These are phyloP conservation scores for Fusarium penzigii DNA, from an alignment of 2,329 filamentous ascomycete species.

Conservation along the genomic window DNA sequence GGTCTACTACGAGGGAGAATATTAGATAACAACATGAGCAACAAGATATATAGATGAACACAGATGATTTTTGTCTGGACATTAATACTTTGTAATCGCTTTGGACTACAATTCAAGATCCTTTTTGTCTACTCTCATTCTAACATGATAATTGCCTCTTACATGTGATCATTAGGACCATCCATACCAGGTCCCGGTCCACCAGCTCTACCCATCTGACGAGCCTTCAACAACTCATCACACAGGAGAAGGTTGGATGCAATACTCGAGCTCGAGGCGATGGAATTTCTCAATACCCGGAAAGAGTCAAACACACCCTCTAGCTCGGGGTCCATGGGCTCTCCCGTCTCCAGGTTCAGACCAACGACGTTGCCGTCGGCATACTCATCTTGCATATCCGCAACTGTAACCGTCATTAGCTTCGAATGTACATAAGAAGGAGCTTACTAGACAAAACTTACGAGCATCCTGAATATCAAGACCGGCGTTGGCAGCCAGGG, in stretches of 20 bases:
- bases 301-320: slow-evolving; percentile 96
- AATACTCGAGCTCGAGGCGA: slow-evolving; percentile 92
- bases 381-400: slow-evolving; percentile 82
- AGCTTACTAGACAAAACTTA: slow-evolving; percentile 50
- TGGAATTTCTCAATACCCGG: slow-evolving; percentile 88
- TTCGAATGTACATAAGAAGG: slow-evolving; percentile 1
- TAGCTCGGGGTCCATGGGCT: slow-evolving; percentile 92
- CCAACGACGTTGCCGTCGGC: slow-evolving; percentile 83
- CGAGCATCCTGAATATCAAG: slow-evolving; percentile 95
- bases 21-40: too few species aligned
- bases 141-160: slow-evolving; percentile 37
- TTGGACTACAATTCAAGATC: slow-evolving; percentile 28
- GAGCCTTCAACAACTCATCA: slow-evolving; percentile 95
- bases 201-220: slow-evolving; percentile 80
- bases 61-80: background rate
- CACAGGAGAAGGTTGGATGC: slow-evolving; percentile 93
- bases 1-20: too few species aligned
- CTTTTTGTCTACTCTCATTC: slow-evolving; percentile 41
- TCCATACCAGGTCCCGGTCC: slow-evolving; percentile 67
- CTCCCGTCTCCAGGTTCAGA: slow-evolving; percentile 80
- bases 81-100: slow-evolving; percentile 21
- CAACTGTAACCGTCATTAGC: slow-evolving; percentile 57
- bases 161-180: slow-evolving; percentile 56
- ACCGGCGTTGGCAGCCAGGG: slow-evolving; percentile 90
- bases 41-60: background rate